Percentiles rank a stretch among this genome's conserved stretches.
Conservation (phyloP, 1,284 basidiomycete species). For the Ustilago vetiveriae region DNA sequence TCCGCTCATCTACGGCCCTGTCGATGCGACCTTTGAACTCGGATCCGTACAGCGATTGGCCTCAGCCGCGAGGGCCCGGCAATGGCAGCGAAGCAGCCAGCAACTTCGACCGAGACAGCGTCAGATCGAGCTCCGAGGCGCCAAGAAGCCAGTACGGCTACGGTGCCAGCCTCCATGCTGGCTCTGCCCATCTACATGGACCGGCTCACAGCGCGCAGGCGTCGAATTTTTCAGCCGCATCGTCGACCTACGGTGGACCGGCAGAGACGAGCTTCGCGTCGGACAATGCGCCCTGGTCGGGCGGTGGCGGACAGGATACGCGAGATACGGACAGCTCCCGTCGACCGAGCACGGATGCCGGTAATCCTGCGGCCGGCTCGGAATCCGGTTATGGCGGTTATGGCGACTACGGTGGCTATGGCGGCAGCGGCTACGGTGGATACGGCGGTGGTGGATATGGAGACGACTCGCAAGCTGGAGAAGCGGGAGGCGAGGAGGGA, state of each 20-base stretch:
- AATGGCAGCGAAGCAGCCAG: constrained; percentile 21
- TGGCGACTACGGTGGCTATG: constrained; percentile 29
- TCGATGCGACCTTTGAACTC: constrained; percentile 41
- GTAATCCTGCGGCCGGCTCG: constrained; percentile 5
- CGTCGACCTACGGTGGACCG: constrained; percentile 32
- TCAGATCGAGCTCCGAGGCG: constrained; percentile 27
- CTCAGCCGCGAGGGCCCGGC: constrained; percentile 17
- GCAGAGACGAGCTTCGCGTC: constrained; percentile 41
- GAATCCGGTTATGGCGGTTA: constrained; percentile 29
- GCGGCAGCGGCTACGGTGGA: constrained; percentile 24
- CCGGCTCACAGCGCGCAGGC: constrained; percentile 14
- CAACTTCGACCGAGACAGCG: constrained; percentile 37
- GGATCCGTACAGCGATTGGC: constrained; percentile 49
- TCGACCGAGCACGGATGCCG: constrained; percentile 23
- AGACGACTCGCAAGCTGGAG: constrained; percentile 10
- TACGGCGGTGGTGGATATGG: constrained; percentile 31
- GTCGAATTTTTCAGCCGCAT: constrained; percentile 25
- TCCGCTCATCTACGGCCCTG: constrained; percentile 47
- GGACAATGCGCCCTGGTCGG: constrained; percentile 25
- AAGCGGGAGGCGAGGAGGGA: constrained; percentile 16
- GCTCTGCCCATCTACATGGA: constrained; percentile 10
- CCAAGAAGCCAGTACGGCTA: constrained; percentile 13
- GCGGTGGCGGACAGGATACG: constrained; percentile 13
- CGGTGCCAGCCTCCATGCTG: constrained; percentile 12
- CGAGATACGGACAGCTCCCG: constrained; percentile 22